phyloP scores from a whole-genome alignment of 1,139 yeast species.

The Geotrichum phurueaensis region DNA sequence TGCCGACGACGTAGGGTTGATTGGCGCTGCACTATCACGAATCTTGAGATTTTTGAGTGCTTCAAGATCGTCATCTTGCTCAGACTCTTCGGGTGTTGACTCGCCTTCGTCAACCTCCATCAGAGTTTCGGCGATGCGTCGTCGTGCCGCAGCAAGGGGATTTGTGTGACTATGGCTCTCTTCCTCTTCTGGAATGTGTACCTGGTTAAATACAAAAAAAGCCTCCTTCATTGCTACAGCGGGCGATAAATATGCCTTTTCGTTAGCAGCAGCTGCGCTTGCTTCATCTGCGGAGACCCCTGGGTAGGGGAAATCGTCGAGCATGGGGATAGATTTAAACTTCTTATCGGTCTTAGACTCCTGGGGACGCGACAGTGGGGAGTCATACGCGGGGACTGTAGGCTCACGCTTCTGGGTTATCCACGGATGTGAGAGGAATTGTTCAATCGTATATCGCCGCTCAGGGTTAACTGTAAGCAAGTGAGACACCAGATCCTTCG shows the following conservation, averaged over 20 bases:
- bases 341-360: background rate
- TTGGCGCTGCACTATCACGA: background rate
- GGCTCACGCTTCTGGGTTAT: slow-evolving; percentile 37
- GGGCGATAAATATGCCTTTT: slow-evolving; percentile 24
- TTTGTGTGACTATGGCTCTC: background rate
- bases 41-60: slow-evolving; percentile 8
- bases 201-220: slow-evolving; percentile 67
- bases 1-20: background rate
- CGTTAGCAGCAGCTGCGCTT: background rate
- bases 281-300: background rate
- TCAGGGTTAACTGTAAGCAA: slow-evolving; percentile 78
- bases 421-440: slow-evolving; percentile 85
- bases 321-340: slow-evolving; percentile 2
- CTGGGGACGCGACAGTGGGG: slow-evolving; percentile 5
- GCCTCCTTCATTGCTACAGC: slow-evolving; percentile 13
- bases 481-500: slow-evolving; percentile 69
- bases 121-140: background rate
- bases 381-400: slow-evolving; percentile 14
- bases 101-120: slow-evolving; percentile 16
- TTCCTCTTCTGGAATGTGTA: slow-evolving; percentile 83
- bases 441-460: slow-evolving; percentile 68
- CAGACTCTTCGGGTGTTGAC: background rate
- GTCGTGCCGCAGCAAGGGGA: background rate
- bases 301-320: slow-evolving; percentile 4
- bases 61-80: slow-evolving; percentile 9